Evolutionary conservation across 768 basidiomycete species (phyloP).

Genomic region (Sutorius australiensis): DNA sequence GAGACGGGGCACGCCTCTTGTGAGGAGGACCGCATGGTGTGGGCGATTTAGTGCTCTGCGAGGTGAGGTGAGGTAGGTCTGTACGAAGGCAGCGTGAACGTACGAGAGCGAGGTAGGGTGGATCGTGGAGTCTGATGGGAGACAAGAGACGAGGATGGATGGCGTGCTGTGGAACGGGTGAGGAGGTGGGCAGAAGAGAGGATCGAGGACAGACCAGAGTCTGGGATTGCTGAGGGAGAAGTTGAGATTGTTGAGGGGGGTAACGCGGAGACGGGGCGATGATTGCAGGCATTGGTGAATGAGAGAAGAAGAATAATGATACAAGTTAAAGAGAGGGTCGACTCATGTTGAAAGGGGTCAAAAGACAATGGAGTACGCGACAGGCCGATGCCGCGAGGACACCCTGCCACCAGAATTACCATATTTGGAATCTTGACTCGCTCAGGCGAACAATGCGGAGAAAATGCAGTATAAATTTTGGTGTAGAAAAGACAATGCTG

Average conservation of each 20-base stretch:
- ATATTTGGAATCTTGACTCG: conserved; percentile 27
- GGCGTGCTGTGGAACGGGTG: conserved; percentile 18
- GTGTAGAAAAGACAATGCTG: no score
- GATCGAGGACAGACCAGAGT: conserved; percentile 3
- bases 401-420: conserved; percentile 11
- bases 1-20: conserved; percentile 37
- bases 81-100: not conserved
- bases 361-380: conserved; percentile 18
- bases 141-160: conserved; percentile 34
- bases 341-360: conserved; percentile 24
- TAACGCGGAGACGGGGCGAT: conserved; percentile 38
- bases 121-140: conserved; percentile 35
- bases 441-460: conserved; percentile 27
- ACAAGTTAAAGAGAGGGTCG: conserved; percentile 31
- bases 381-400: conserved; percentile 23
- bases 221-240: conserved; percentile 6
- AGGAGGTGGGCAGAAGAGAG: conserved; percentile 7
- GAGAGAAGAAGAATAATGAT: conserved; percentile 26
- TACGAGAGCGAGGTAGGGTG: conserved; percentile 21
- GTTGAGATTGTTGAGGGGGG: conserved; percentile 19
- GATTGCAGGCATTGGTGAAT: conserved; percentile 38
- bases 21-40: conserved; percentile 36
- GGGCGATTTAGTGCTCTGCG: conserved; percentile 38
- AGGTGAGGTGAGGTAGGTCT: conserved; percentile 7
- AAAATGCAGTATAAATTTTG: no score